These are phyloP conservation scores for Datura wrightii DNA, from an alignment of 257 asterid genomes.

Conservation along the genomic window DNA sequence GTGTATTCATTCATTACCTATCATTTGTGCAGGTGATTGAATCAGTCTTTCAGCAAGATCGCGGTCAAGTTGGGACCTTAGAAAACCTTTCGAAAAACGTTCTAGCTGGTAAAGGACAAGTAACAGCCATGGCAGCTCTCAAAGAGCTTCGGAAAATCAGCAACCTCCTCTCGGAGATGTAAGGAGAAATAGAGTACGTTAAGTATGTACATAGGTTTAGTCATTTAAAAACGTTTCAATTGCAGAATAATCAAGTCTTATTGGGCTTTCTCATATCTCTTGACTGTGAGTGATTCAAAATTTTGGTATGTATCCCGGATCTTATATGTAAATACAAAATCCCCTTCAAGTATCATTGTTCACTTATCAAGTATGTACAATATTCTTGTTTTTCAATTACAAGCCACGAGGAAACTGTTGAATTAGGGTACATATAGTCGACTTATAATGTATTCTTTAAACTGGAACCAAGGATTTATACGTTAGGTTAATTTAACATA, in stretches of 20 bases:
- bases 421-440: no score
- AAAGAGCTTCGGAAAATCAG: conserved; percentile 90
- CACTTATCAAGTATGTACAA: conserved; percentile 21
- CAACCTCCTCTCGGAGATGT: conserved; percentile 79
- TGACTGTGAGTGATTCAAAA: conserved; percentile 28
- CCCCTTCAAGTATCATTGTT: conserved; percentile 3
- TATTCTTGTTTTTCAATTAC: not conserved
- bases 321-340: conserved; percentile 27
- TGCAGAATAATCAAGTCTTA: conserved; percentile 27
- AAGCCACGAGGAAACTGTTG: not conserved
- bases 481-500: not conserved
- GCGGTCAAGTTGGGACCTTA: conserved; percentile 44
- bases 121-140: conserved; percentile 71
- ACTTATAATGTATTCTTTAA: not conserved
- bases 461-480: not conserved
- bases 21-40: conserved; percentile 69
- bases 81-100: conserved; percentile 54
- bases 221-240: not conserved
- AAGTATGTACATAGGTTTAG: conserved; percentile 44
- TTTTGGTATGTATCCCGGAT: conserved; percentile 23
- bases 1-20: not conserved
- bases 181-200: conserved; percentile 36
- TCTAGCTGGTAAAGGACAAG: conserved; percentile 66
- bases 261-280: conserved; percentile 28
- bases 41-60: conserved; percentile 73